Conservation (phyloP, 108 stramenopile species). For the Bacterosira constricta region DNA sequence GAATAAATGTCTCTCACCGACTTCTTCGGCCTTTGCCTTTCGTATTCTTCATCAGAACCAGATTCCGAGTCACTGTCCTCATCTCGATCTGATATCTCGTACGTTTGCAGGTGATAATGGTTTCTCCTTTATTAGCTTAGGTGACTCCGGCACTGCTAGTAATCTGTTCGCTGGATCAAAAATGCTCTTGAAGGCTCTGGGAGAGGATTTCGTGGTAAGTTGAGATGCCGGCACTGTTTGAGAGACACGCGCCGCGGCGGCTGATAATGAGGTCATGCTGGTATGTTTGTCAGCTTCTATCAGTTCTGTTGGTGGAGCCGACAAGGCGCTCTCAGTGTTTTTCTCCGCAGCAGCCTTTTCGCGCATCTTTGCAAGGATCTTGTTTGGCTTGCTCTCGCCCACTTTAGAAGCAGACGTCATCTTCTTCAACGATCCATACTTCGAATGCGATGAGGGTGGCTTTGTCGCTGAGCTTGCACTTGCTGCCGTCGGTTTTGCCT, state of each 20-base stretch:
- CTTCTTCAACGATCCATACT: slow-evolving; percentile 37
- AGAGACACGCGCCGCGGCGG: slow-evolving; percentile 4
- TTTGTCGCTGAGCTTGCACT: slow-evolving; percentile 15
- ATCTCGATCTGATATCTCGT: slow-evolving; percentile 87
- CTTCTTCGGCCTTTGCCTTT: slow-evolving; percentile 55
- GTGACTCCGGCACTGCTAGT: neutral
- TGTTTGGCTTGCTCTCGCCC: slow-evolving; percentile 26
- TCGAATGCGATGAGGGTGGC: slow-evolving; percentile 19
- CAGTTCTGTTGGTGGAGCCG: slow-evolving; percentile 7
- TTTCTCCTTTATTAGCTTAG: slow-evolving; percentile 15
- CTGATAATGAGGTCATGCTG: slow-evolving; percentile 12
- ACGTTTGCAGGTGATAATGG: slow-evolving; percentile 77
- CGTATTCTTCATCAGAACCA: slow-evolving; percentile 62
- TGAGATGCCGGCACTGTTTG: slow-evolving; percentile 10
- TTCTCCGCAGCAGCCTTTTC: slow-evolving; percentile 64
- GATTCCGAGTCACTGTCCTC: slow-evolving; percentile 73
- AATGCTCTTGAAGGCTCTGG: slow-evolving; percentile 23
- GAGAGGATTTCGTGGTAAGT: slow-evolving; percentile 8
- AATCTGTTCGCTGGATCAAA: slow-evolving; percentile 41
- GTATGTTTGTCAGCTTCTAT: slow-evolving; percentile 5
- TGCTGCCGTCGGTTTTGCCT: slow-evolving; percentile 7
- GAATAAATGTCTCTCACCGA: slow-evolving; percentile 27
- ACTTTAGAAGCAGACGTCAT: slow-evolving; percentile 30
- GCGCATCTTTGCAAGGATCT: slow-evolving; percentile 65
- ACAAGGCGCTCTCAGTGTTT: slow-evolving; percentile 20